Evolutionary conservation across 805 yeast species (phyloP), one percentile per base, ranked within the genome.

Genomic region (Ascoidea rubescens): DNA sequence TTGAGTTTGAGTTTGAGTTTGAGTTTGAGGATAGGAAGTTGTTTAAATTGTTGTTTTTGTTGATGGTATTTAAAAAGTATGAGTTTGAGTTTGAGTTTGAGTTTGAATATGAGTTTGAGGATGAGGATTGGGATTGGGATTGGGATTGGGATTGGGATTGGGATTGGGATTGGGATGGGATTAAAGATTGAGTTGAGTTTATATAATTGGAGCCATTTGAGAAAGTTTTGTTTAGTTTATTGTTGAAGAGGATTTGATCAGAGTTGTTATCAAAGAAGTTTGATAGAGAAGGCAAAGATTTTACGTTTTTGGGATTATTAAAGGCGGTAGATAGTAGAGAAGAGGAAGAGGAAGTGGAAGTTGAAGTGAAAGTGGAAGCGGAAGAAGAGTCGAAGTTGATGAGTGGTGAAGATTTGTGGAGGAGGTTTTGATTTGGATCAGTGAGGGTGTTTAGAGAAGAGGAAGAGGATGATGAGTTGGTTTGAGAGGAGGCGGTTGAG

Each of bases 241-340:
- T 37, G 43, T 37, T 37, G 43, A 37, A 37, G 43, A 37, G 14
- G 43, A 37, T 37, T 21, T 8, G 43, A 37, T 37, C 14, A 1
- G 43, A 37, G 14, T 37, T 37, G 8, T 10, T 10, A 21, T 52
- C 50, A 54, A 62, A 62, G 55, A 56, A 62, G 1, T 59, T 55
- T 2, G 64, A 59, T 30, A 62, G 52, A 1, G 64, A 60, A 7
- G 65, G 65, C 28, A 62, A 45, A 0, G 64, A 61, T 54, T 60
- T 62, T 10, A 60, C 64, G 10, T 56, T 54, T 53, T 61, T 64
- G 37, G 59, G 5, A 47, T 45, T 45, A 21, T 21, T 21, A 21
- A 21, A 21, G 8, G 17, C 10, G 2, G 28, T 2, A n/a, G 12
- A 10, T 37, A 37, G 14, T 10, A 10, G 8, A 10, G 43, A 37